Evolutionary conservation across 78 protist species (phyloP), one percentile per base, ranked within the genome.

Genomic region (Emiliania huxleyi): DNA sequence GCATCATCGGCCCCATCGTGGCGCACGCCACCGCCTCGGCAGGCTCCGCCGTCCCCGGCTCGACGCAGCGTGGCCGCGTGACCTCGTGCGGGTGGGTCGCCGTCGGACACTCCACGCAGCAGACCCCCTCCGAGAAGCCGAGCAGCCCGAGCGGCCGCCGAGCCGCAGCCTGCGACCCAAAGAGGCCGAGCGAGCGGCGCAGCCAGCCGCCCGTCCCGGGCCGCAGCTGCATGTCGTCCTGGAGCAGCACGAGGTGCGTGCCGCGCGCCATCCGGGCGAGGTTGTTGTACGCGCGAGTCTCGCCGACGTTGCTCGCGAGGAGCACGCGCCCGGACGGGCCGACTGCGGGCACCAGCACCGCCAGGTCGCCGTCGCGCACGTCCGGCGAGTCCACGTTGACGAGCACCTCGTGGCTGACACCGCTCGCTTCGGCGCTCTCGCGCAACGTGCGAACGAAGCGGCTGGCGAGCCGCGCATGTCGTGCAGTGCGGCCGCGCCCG

Each of bases 21-120:
- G 83, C 83, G 44, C 83, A 73, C 26, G 37, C n/a, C 83, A n/a
- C 83, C 45, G 83, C 83, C 83, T 73, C 83, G 43, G 22, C 83
- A 29, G 77, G 33, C 33, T 26, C 15, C 83, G 45, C 83, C 21
- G 44, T n/a, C 21, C 1, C 83, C 25, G 23, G 18, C 44, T 0
- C 83, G 29, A 0, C 15, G 44, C 83, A n/a, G 83, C 44, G 83
- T 23, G 77, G 77, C 77, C 29, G 77, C 33, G 22, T 0, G 37
- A 2, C 15, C 77, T 21, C 37, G 15, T 33, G 18, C 37, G 37
- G 33, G 4, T 11, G 6, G 42, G 0, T 37, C 37, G 0, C 37
- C 33, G 33, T 11, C 77, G 22, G 77, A 11, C 33, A 69, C 0
- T 69, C 42, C 33, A 33, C 37, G 77, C 77, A 11, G 6, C 6